Conservation (phyloP, 208 protist species). For the Trypanosoma congolense region DNA sequence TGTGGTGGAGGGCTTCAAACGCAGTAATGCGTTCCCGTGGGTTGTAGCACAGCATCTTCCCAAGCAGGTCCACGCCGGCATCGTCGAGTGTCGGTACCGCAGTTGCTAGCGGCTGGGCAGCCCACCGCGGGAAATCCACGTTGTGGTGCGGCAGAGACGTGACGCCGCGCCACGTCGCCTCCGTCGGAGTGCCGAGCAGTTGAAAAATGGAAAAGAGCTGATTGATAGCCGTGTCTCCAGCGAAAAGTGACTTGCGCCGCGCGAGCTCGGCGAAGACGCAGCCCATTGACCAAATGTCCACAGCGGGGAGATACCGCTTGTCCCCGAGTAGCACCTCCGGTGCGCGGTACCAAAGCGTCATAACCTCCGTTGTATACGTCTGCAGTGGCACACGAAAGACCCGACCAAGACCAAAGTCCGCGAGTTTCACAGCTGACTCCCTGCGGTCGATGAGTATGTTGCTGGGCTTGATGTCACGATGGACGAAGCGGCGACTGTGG, state of each 20-base stretch:
- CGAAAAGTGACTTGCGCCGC: conserved; percentile 69
- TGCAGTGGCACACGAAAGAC: conserved; percentile 80
- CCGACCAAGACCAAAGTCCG: conserved; percentile 88
- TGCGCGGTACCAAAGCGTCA: conserved; percentile 93
- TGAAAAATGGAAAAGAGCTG: conserved; percentile 90
- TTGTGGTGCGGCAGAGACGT: conserved; percentile 68
- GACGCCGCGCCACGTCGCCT: conserved; percentile 67
- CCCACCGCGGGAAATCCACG: conserved; percentile 55
- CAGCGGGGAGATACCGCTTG: conserved; percentile 72
- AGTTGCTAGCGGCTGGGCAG: conserved; percentile 26
- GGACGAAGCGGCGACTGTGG: conserved; percentile 82
- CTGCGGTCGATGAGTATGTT: conserved; percentile 83
- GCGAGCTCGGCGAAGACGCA: conserved; percentile 95
- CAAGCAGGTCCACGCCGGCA: conserved; percentile 61
- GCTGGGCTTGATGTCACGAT: conserved; percentile 89
- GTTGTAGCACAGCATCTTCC: conserved; percentile 57
- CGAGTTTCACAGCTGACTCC: conserved; percentile 79
- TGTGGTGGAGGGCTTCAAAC: conserved; percentile 62
- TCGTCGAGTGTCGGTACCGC: conserved; percentile 51
- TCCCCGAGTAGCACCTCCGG: conserved; percentile 91
- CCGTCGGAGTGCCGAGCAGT: conserved; percentile 92
- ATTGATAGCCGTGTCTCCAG: conserved; percentile 81
- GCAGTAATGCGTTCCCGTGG: conserved; percentile 68
- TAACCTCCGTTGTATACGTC: conserved; percentile 87
- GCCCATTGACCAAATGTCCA: conserved; percentile 94